A percentile compares a stretch with the other conserved stretches of the same genome.
phyloP scores from a whole-genome alignment of 306 rosid genomes.

The Senna siamea region DNA sequence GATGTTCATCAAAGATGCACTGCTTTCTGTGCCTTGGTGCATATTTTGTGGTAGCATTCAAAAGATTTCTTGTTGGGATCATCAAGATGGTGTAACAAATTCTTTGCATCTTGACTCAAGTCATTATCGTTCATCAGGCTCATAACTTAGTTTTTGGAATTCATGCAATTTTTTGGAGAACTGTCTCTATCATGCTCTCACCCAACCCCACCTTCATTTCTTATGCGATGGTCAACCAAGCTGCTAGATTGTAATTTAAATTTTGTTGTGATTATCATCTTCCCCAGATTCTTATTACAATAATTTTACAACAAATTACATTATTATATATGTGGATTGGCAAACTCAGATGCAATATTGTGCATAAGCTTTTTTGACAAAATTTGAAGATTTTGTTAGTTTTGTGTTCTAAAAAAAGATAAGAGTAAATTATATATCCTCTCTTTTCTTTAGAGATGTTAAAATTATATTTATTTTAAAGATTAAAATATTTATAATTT shows the following conservation, averaged over 20 bases:
- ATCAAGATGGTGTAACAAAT: slow-evolving; percentile 39
- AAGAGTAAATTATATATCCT: no score
- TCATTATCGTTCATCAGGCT: slow-evolving; percentile 1
- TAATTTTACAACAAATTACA: slow-evolving; percentile 26
- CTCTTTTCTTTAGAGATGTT: no score
- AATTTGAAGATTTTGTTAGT: background rate
- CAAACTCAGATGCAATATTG: slow-evolving; percentile 36
- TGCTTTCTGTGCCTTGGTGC: slow-evolving; percentile 24
- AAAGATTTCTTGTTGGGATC: slow-evolving; percentile 38
- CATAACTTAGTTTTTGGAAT: slow-evolving; percentile 30
- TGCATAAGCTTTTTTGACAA: background rate
- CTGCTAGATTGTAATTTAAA: slow-evolving; percentile 44
- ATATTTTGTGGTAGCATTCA: slow-evolving; percentile 42
- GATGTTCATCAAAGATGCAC: slow-evolving; percentile 12
- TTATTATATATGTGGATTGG: slow-evolving; percentile 16
- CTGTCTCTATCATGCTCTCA: slow-evolving; percentile 35
- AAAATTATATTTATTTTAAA: no score
- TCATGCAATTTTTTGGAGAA: slow-evolving; percentile 41
- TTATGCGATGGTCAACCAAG: slow-evolving; percentile 33
- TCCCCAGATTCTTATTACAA: slow-evolving; percentile 17
- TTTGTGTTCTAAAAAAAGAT: no score
- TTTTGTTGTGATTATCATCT: slow-evolving; percentile 32
- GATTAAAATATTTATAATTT: no score
- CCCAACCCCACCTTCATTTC: background rate
- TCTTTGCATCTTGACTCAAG: slow-evolving; percentile 19